Evolutionary conservation across 2,329 filamentous ascomycete species (phyloP), one percentile per base, ranked within the genome.

Genomic region (Colletotrichum sp.): DNA sequence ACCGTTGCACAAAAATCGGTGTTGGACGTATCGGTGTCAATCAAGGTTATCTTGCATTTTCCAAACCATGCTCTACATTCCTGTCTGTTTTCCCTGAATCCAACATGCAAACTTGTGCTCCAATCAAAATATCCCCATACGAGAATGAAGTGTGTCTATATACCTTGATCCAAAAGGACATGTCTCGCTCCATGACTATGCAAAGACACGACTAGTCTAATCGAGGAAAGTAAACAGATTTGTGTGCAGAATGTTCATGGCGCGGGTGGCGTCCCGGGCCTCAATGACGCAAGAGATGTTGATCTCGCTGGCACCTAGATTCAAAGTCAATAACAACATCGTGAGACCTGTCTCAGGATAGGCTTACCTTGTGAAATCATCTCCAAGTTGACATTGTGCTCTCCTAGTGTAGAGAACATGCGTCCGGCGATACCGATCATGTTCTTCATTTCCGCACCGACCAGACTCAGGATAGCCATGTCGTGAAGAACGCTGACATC

Each of bases 261-360:
- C 97, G 79, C 97, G 92, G 79, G 96, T 95, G 26, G 97, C 96
- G 82, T 99, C 96, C 79, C 93, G 90, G 79, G 95, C 95, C 81
- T 98, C 95, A 83, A 99, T 98, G 61, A 99, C 97, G 82, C 97
- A 99, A 13, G 96, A 98, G 76, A 99, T 99, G 85, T 99, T 99
- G 86, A 99, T 99, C 88, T 99, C 97, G 83, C 96, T 98, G 30
- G 97, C 97, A 81, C 96, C 96, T 98, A 79, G 52, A 32, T n/a
- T 3, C 30, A 18, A 48, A n/a, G 65, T 76, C 43, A 72, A 64
- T 55, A 64, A 10, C 7, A 75, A 81, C 87, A 79, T 88, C 95
- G n/a, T 95, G 94, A 52, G 10, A 57, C 12, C 55, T 16, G 52
- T n/a, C 36, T 58, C 24, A 13, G 34, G 30, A 48, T 15, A 13